Percentiles rank a stretch among this genome's conserved stretches.
Conservation (phyloP, 106 monocot species). For the Dioscorea zingiberensis region DNA sequence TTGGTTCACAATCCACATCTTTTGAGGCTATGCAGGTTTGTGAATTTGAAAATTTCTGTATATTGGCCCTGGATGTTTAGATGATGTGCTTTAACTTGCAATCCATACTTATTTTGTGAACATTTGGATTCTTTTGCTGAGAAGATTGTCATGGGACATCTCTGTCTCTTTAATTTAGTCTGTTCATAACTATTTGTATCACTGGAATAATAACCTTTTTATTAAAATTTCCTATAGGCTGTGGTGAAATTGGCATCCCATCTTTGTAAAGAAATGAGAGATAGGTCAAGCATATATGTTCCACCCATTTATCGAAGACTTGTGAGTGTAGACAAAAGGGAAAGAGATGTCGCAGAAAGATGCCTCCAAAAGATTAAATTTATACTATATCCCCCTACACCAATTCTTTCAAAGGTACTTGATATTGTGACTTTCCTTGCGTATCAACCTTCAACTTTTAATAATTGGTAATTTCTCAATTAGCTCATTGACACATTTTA, state of each 20-base stretch:
- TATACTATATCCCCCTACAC: constrained; percentile 25
- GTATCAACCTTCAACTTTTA: too few relatives aligned
- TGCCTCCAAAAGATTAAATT: constrained; percentile 34
- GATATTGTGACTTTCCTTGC: not conserved
- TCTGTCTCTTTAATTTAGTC: too few relatives aligned
- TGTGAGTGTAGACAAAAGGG: constrained; percentile 40
- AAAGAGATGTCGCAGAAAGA: constrained; percentile 45
- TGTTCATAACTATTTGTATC: too few relatives aligned
- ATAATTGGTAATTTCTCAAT: too few relatives aligned
- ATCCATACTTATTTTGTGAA: too few relatives aligned
- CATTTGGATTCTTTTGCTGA: too few relatives aligned
- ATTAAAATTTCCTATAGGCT: constrained; percentile 15
- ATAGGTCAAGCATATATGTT: constrained; percentile 31
- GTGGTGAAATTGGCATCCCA: constrained; percentile 28
- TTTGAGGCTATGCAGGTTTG: constrained; percentile 66
- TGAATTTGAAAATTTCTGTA: not conserved
- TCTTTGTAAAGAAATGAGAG: constrained; percentile 33
- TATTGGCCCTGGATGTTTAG: too few relatives aligned
- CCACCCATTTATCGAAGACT: constrained; percentile 58
- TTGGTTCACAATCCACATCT: constrained; percentile 47
- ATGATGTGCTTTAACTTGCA: too few relatives aligned
- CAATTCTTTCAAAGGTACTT: constrained; percentile 39
- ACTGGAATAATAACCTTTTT: too few relatives aligned
- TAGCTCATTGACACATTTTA: too few relatives aligned
- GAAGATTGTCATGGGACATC: too few relatives aligned